Conservation (phyloP, 1,284 basidiomycete species). For the Takashimella tepidaria region DNA sequence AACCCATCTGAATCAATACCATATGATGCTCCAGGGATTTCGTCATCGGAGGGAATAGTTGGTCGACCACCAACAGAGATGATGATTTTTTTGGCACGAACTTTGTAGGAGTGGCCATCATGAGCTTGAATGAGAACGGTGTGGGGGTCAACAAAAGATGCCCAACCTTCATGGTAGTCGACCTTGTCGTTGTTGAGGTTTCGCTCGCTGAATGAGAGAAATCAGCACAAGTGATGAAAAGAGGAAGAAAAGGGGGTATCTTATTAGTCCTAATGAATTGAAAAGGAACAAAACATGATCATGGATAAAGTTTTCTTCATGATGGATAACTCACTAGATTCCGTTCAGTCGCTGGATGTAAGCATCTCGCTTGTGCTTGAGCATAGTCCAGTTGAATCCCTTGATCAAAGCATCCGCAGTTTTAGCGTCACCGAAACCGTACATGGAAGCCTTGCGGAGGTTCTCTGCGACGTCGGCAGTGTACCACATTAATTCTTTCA, state of each 20-base stretch:
- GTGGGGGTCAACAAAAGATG: slow-evolving; percentile 62
- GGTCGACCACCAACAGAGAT: slow-evolving; percentile 86
- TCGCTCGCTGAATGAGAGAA: slow-evolving; percentile 50
- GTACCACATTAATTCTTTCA: slow-evolving; percentile 99
- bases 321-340: slow-evolving; percentile 61
- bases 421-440: slow-evolving; percentile 63
- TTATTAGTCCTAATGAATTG: too few species aligned
- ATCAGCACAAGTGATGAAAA: too few species aligned
- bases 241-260: too few species aligned
- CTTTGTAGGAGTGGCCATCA: slow-evolving; percentile 59
- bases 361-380: slow-evolving; percentile 92
- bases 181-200: slow-evolving; percentile 87
- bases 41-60: slow-evolving; percentile 68
- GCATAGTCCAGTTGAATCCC: slow-evolving; percentile 80
- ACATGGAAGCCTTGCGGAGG: slow-evolving; percentile 64
- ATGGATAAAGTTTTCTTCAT: neutral
- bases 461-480: slow-evolving; percentile 89
- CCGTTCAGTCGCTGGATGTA: slow-evolving; percentile 88
- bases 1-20: slow-evolving; percentile 95
- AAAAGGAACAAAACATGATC: neutral
- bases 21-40: slow-evolving; percentile 81
- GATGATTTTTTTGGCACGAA: slow-evolving; percentile 69
- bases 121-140: slow-evolving; percentile 62
- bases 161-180: slow-evolving; percentile 79
- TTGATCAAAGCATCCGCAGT: slow-evolving; percentile 51